A percentile compares a stretch with the other conserved stretches of the same genome.
Conservation (phyloP, 108 stramenopile genomes). For the Cylindrotheca fusiformis region DNA sequence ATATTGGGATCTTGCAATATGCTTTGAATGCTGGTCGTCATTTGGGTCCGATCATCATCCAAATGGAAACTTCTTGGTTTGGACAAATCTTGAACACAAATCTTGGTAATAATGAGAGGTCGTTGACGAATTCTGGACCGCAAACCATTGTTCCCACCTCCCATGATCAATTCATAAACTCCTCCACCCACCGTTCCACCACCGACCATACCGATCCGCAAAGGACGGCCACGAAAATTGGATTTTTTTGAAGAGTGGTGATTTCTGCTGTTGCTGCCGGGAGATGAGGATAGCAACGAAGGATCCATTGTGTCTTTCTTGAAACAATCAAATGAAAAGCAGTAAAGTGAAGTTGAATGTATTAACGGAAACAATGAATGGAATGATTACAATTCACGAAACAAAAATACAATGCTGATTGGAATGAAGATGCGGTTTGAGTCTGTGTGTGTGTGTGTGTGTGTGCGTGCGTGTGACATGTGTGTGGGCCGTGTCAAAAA, state of each 20-base stretch:
- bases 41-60: constrained; percentile 35
- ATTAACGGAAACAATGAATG: too few relatives aligned
- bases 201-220: constrained; percentile 67
- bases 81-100: constrained; percentile 75
- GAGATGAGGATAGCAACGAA: too few relatives aligned
- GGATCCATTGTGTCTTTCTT: neutral
- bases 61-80: constrained; percentile 78
- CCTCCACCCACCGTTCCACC: constrained; percentile 72
- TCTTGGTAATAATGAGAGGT: constrained; percentile 64
- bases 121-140: constrained; percentile 16
- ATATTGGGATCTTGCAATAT: constrained; percentile 64
- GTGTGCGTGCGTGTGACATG: too few relatives aligned
- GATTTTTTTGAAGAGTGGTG: too few relatives aligned
- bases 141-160: neutral
- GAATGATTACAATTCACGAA: too few relatives aligned
- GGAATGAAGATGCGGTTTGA: too few relatives aligned
- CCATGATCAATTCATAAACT: constrained; percentile 78
- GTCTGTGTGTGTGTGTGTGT: too few relatives aligned
- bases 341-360: too few relatives aligned
- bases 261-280: neutral
- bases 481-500: too few relatives aligned
- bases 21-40: constrained; percentile 64
- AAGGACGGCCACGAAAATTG: too few relatives aligned
- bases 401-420: too few relatives aligned
- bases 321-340: neutral